Conservation (phyloP, 495 filamentous ascomycete species). For the Cryomyces antarcticus region DNA sequence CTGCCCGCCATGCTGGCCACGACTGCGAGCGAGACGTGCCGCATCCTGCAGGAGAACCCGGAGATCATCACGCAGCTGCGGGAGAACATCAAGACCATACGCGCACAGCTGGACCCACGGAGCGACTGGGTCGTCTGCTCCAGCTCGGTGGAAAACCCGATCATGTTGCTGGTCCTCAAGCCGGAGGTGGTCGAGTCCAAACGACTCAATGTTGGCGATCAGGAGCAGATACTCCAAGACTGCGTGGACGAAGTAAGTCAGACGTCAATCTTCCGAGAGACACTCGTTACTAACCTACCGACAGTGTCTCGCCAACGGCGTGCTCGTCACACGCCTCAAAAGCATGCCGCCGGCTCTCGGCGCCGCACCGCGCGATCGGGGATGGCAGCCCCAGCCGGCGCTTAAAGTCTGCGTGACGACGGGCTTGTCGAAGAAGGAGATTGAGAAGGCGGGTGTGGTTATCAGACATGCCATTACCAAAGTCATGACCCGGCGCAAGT, state of each 20-base stretch:
- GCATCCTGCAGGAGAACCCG: conserved; percentile 62
- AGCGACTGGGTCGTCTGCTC: conserved; percentile 86
- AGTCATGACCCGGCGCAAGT: conserved; percentile 41
- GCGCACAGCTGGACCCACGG: conserved; percentile 69
- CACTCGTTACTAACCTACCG: not conserved
- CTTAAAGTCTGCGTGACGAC: conserved; percentile 81
- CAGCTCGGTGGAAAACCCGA: conserved; percentile 64
- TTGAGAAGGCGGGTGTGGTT: conserved; percentile 72
- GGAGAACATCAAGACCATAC: conserved; percentile 64
- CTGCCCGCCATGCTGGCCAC: conserved; percentile 84
- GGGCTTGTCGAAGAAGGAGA: conserved; percentile 78
- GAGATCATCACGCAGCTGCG: conserved; percentile 55
- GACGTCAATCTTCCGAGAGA: not conserved
- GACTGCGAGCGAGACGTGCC: conserved; percentile 77
- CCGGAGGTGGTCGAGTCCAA: conserved; percentile 56
- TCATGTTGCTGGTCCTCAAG: conserved; percentile 73
- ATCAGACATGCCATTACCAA: conserved; percentile 91
- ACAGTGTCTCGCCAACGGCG: conserved; percentile 59
- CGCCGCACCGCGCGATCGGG: conserved; percentile 37
- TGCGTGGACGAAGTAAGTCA: conserved; percentile 70
- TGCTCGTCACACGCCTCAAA: conserved; percentile 75
- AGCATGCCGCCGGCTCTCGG: conserved; percentile 40
- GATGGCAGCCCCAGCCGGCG: conserved; percentile 45
- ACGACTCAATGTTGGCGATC: conserved; percentile 45
- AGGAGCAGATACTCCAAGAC: conserved; percentile 74